phyloP scores from a whole-genome alignment of 768 basidiomycete species.

The Mycena kentingensis region DNA sequence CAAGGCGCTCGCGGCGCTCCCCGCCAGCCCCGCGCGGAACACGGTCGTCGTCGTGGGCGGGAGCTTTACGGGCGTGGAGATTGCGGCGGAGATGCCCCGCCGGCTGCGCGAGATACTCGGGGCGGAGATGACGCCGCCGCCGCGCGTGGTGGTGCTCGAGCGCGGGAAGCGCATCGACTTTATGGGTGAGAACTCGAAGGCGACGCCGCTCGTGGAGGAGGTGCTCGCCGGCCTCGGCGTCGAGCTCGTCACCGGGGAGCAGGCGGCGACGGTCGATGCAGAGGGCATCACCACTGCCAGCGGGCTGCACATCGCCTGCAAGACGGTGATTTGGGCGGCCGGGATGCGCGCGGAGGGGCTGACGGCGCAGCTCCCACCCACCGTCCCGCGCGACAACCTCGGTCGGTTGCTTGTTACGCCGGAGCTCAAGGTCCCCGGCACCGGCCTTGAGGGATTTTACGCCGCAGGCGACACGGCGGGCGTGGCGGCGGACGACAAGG shows the following conservation, averaged over 20 bases:
- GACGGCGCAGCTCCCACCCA: conserved; percentile 23
- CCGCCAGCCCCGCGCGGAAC: conserved; percentile 22
- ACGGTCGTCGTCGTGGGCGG: conserved; percentile 26
- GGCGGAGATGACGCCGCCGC: conserved; percentile 5
- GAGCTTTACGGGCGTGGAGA: conserved; percentile 25
- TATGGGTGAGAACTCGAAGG: conserved; percentile 20
- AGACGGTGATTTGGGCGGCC: conserved; percentile 27
- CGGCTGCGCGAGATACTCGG: conserved; percentile 24
- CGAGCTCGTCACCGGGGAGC: conserved; percentile 17
- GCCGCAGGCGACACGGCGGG: conserved; percentile 23
- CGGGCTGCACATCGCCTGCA: conserved; percentile 20
- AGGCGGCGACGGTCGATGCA: conserved; percentile 19
- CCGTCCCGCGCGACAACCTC: conserved; percentile 19
- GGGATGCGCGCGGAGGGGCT: conserved; percentile 24
- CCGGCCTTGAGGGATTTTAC: conserved; percentile 21
- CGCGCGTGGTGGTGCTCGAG: conserved; percentile 22
- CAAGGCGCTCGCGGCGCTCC: conserved; percentile 14
- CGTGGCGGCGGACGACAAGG: conserved; percentile 22
- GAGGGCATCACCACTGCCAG: conserved; percentile 20
- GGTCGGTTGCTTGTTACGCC: conserved; percentile 21
- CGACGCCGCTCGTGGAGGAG: conserved; percentile 18
- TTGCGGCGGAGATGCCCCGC: conserved; percentile 24
- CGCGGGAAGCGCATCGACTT: conserved; percentile 13
- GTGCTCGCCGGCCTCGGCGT: conserved; percentile 18
- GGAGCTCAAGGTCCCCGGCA: conserved; percentile 16